Base-by-base conservation (phyloP, 139 green algal genomes). In the Chlamydomonas sp. region DNA sequence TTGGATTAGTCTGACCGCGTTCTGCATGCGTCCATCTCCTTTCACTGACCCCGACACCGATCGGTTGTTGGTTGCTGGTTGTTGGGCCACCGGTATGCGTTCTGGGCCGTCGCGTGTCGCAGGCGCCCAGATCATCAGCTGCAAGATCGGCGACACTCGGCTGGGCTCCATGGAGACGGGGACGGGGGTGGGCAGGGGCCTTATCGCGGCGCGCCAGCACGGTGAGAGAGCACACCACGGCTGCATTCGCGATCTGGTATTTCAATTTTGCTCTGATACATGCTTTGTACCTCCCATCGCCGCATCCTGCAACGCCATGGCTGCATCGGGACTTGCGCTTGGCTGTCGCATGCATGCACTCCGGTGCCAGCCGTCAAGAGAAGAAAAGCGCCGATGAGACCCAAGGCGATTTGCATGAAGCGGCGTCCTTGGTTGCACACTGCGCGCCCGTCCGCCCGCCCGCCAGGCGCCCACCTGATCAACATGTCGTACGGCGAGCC, bases 111-210 rank as follows among this genome's bases (percentile, higher is more conserved):
- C 63, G 2, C 78, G 60, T 49, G 7, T n/a, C 59, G 17, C 91
- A 95, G 94, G 95, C 18, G 96, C 96, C 12, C 95, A 98, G 91
- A 96, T 99, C 74, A 95, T 99, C 75, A 96, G 91, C n/a, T 98
- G 95, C 92, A 99, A 98, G 91, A 99, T 99, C 75, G 97, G 97
- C 7, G 97, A 99, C 91, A 96, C 87, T 5, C 91, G 97, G 4
- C 91, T 99, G 68, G 93, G 93, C 18, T 92, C 86, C 85, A 97
- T 98, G 95, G 97, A 99, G 91, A 98, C 97, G 1, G 91, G 91
- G 18, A 90, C 91, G 8, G 97, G 94, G 0, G 81, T 99, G 63
- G 92, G 93, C 1, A 90, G 97, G 5, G 97, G 95, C 0, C 88
- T 97, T 1, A 95, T 95, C 9, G 90, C 94, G 17, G 94, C 94